phyloP scores from a whole-genome alignment of 495 filamentous ascomycete species.

The Lindgomyces ingoldianus region DNA sequence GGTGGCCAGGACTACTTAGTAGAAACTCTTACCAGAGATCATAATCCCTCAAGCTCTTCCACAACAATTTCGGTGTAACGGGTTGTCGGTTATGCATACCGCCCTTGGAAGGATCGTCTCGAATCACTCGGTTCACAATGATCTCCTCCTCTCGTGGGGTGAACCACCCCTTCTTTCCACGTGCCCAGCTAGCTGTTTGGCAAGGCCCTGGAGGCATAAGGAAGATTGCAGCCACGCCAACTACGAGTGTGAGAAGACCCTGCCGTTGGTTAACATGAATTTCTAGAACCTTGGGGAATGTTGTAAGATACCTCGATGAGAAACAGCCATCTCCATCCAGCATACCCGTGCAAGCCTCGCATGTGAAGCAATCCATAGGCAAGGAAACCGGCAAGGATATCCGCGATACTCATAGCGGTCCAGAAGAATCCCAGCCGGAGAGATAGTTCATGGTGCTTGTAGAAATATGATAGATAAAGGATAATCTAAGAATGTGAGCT shows the following conservation, averaged over 20 bases:
- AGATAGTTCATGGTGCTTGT: constrained; percentile 68
- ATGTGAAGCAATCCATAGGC: constrained; percentile 74
- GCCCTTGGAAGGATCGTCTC: constrained; percentile 70
- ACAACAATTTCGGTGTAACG: constrained; percentile 59
- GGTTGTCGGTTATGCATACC: constrained; percentile 61
- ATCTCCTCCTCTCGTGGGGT: constrained; percentile 55
- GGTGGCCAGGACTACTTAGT: neutral
- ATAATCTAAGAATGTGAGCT: constrained; percentile 38
- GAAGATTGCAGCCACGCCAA: constrained; percentile 65
- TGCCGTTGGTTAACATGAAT: constrained; percentile 37
- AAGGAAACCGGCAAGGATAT: constrained; percentile 67
- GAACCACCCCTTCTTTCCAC: constrained; percentile 76
- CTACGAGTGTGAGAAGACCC: constrained; percentile 58
- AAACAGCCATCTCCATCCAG: constrained; percentile 76
- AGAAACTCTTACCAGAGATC: constrained; percentile 58
- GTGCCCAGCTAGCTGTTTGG: constrained; percentile 66
- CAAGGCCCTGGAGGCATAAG: constrained; percentile 73
- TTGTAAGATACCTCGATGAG: constrained; percentile 56
- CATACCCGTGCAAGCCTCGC: constrained; percentile 55
- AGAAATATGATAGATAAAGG: constrained; percentile 77
- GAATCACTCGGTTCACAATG: constrained; percentile 71
- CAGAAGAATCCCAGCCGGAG: constrained; percentile 69
- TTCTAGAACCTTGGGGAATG: no score
- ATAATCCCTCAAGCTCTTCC: constrained; percentile 62
- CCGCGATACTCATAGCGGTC: constrained; percentile 65